Percentiles rank a stretch among this genome's conserved stretches.
phyloP scores from a whole-genome alignment of 1,284 basidiomycete genomes.

The Erythrobasidium hasegawianum region DNA sequence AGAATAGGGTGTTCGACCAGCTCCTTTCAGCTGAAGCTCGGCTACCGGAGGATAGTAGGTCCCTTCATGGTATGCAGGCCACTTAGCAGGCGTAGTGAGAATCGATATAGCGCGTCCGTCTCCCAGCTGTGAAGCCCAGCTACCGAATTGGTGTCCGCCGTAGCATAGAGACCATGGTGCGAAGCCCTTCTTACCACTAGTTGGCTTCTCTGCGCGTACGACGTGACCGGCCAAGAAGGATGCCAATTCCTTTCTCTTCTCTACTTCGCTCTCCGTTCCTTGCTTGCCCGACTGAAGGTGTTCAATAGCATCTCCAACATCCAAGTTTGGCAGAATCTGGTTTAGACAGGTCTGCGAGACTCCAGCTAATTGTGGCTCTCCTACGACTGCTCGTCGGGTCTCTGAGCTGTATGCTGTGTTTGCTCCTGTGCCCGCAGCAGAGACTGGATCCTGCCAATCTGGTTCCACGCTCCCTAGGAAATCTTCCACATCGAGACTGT shows the following conservation, averaged over 20 bases:
- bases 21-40: constrained; percentile 87
- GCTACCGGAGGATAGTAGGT: constrained; percentile 30
- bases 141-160: constrained; percentile 45
- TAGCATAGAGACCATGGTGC: constrained; percentile 86
- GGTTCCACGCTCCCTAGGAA: constrained; percentile 64
- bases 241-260: constrained; percentile 60
- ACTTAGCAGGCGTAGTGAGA: constrained; percentile 38
- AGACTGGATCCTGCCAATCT: constrained; percentile 56
- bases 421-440: constrained; percentile 56
- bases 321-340: constrained; percentile 78
- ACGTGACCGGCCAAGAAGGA: constrained; percentile 75
- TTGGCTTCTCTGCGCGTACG: constrained; percentile 58
- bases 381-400: constrained; percentile 36
- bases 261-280: constrained; percentile 42
- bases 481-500: constrained; percentile 55
- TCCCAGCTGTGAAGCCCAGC: constrained; percentile 93
- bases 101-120: constrained; percentile 91
- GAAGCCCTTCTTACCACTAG: constrained; percentile 54
- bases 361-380: constrained; percentile 60
- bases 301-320: constrained; percentile 74
- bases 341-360: constrained; percentile 62
- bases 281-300: constrained; percentile 55
- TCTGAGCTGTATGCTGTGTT: constrained; percentile 38
- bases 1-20: constrained; percentile 89
- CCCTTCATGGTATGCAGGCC: constrained; percentile 15